These are phyloP conservation scores for Aspergillus pseudotamarii DNA, from an alignment of 2,329 filamentous ascomycete genomes.

Conservation along the genomic window DNA sequence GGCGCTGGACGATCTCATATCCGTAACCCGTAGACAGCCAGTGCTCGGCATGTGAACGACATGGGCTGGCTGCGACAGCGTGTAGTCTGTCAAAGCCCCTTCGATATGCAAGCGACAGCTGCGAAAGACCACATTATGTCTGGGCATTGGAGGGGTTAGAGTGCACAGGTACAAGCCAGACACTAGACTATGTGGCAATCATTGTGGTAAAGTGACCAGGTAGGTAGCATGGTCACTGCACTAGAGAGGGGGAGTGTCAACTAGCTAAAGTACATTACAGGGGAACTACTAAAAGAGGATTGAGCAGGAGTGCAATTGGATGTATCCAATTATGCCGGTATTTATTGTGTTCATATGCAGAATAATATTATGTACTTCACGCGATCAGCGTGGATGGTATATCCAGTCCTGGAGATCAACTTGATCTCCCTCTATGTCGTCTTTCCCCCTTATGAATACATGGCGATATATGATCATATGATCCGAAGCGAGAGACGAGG, in stretches of 20 bases:
- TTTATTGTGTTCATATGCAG: not conserved
- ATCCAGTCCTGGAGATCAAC: not conserved
- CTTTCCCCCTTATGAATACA: not conserved
- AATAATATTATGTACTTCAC: not conserved
- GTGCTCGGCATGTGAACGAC: not conserved
- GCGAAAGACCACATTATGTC: too few species aligned
- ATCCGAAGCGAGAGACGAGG: not conserved
- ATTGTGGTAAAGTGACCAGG: not conserved
- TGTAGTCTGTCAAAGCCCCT: not conserved
- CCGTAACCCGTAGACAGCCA: accelerated
- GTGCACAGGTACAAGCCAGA: too few species aligned
- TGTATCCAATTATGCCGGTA: not conserved
- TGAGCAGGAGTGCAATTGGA: not conserved
- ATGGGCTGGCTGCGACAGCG: too few species aligned
- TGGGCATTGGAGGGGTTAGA: too few species aligned
- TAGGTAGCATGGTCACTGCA: too few species aligned
- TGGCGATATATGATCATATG: too few species aligned
- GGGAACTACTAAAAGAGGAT: not conserved
- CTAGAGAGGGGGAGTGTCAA: not conserved
- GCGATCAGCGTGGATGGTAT: not conserved
- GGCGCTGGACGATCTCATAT: too few species aligned
- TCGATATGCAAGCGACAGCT: too few species aligned
- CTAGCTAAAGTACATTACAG: not conserved
- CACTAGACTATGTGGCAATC: too few species aligned
- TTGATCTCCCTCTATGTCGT: not conserved